Evolutionary conservation across 257 asterid genomes (phyloP).

Genomic region (Haberlea rhodopensis): DNA sequence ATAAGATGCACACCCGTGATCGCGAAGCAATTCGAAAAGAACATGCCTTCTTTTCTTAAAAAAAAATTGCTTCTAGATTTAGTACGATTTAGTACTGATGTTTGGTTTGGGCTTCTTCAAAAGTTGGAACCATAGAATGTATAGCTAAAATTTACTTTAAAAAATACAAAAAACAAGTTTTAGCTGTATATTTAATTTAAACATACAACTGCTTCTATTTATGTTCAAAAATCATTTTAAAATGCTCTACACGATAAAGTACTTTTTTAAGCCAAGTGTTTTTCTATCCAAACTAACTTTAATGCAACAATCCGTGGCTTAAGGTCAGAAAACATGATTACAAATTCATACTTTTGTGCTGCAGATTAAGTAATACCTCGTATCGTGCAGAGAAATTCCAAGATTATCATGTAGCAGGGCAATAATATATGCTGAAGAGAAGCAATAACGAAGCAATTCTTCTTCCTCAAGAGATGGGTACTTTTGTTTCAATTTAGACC

Average conservation of each 20-base stretch:
- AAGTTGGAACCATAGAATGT: too few species aligned
- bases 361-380: conserved; percentile 44
- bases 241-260: too few species aligned
- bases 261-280: not conserved
- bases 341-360: not conserved
- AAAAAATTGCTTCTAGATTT: too few species aligned
- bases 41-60: too few species aligned
- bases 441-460: conserved; percentile 80
- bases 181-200: too few species aligned
- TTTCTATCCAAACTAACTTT: not conserved
- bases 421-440: conserved; percentile 92
- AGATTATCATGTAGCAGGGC: conserved; percentile 96
- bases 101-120: too few species aligned
- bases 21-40: not conserved
- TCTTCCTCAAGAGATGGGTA: conserved; percentile 61
- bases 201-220: not conserved
- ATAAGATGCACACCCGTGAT: conserved; percentile 4
- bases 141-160: too few species aligned
- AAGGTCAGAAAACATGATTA: not conserved
- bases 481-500: conserved; percentile 67
- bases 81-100: too few species aligned
- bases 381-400: conserved; percentile 81
- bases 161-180: too few species aligned
- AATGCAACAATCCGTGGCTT: not conserved
- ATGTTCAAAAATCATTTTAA: not conserved